Evolutionary conservation across 140 eudicot species (phyloP).

Genomic region (Anethum foeniculum): DNA sequence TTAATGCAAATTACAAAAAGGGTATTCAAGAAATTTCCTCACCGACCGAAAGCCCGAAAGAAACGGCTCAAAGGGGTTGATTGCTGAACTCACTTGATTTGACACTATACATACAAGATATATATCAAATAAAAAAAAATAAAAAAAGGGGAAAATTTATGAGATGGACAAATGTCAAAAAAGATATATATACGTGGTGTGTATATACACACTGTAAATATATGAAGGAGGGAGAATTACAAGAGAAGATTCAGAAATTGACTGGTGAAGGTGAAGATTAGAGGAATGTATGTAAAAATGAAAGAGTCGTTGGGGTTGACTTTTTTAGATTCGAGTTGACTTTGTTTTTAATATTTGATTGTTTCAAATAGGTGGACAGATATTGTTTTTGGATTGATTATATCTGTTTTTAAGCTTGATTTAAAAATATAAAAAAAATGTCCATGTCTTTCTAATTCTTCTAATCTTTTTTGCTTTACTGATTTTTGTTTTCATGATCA

Average conservation of each 20-base stretch:
- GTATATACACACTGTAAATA: background rate
- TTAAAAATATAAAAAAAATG: too few relatives aligned
- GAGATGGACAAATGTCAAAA: background rate
- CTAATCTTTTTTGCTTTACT: too few relatives aligned
- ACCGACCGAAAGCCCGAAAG: background rate
- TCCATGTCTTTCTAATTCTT: too few relatives aligned
- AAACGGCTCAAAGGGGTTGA: background rate
- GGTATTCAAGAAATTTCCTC: background rate
- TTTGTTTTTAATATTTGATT: background rate
- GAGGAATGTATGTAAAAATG: background rate
- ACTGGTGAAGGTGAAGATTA: background rate
- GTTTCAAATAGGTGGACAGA: background rate
- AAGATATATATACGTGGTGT: background rate
- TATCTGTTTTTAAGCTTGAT: too few relatives aligned
- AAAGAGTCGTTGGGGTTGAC: background rate
- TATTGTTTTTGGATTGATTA: too few relatives aligned
- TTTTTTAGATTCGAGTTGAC: background rate
- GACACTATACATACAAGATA: background rate
- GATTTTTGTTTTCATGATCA: too few relatives aligned
- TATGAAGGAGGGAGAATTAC: background rate
- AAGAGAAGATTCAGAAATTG: background rate
- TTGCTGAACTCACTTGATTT: constrained; percentile 3
- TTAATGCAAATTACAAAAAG: background rate
- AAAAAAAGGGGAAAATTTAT: background rate
- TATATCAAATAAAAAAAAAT: background rate